Percentiles rank a stretch among this genome's conserved stretches.
These are phyloP conservation scores for Ophiostoma novo-ulmi DNA, from an alignment of 2,329 filamentous ascomycete species.

Conservation along the genomic window DNA sequence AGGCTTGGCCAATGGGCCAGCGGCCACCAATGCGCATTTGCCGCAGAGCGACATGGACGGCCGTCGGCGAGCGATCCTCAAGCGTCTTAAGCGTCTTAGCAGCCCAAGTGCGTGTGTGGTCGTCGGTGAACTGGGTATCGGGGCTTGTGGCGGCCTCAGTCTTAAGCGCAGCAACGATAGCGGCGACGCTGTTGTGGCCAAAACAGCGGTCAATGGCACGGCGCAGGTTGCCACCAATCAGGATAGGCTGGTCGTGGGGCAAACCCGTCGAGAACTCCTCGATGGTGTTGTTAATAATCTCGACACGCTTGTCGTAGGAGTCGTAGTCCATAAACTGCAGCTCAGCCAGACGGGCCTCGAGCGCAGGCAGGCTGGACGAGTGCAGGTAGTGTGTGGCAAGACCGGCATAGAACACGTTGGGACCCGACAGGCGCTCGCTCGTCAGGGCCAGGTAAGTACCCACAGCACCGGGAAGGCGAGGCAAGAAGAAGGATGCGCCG, in stretches of 20 bases:
- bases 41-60: slow-evolving; percentile 75
- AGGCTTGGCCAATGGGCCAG: slow-evolving; percentile 82
- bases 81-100: slow-evolving; percentile 70
- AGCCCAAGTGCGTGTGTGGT: slow-evolving; percentile 66
- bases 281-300: slow-evolving; percentile 77
- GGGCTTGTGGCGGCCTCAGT: slow-evolving; percentile 59
- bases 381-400: slow-evolving; percentile 95
- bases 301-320: slow-evolving; percentile 55
- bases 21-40: slow-evolving; percentile 70
- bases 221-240: slow-evolving; percentile 65
- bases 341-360: slow-evolving; percentile 83
- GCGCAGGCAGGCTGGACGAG: slow-evolving; percentile 73
- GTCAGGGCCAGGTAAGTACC: slow-evolving; percentile 94
- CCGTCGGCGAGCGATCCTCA: slow-evolving; percentile 73
- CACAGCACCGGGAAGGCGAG: slow-evolving; percentile 76
- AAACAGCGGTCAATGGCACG: slow-evolving; percentile 82
- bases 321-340: slow-evolving; percentile 80
- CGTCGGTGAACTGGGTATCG: slow-evolving; percentile 59
- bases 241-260: slow-evolving; percentile 65
- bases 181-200: slow-evolving; percentile 57
- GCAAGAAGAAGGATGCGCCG: slow-evolving; percentile 91
- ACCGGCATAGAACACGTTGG: slow-evolving; percentile 83
- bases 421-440: slow-evolving; percentile 74
- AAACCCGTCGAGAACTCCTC: slow-evolving; percentile 87
- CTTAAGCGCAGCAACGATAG: slow-evolving; percentile 65